Percentiles rank a stretch among this genome's conserved stretches.
phyloP scores from a whole-genome alignment of 306 rosid genomes.

The barrel medic (Medicago truncatula) region MtrunA17r5.0-ANR NC_053045.1:41774001-41774500 shows the following conservation, averaged over 20 bases:
- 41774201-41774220: constrained; percentile 66
- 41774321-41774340: constrained; percentile 67
- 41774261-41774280: constrained; percentile 71
- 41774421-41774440: not conserved
- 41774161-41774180: constrained; percentile 44
- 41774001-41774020: too few relatives aligned
- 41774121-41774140: not conserved
- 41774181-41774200: constrained; percentile 69
- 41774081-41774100: not conserved
- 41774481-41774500: too few relatives aligned
- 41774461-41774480: too few relatives aligned
- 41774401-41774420: not conserved
- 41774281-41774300: constrained; percentile 70
- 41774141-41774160: not conserved
- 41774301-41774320: constrained; percentile 62
- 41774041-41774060: too few relatives aligned
- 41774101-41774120: too few relatives aligned
- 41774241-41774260: constrained; percentile 73
- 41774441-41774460: not conserved
- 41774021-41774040: too few relatives aligned
- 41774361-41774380: constrained; percentile 50
- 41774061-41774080: too few relatives aligned
- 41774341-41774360: constrained; percentile 48
- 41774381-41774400: constrained; percentile 51
- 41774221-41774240: constrained; percentile 79